A percentile compares a stretch with the other conserved stretches of the same genome.
Conservation (phyloP, 2,329 filamentous ascomycete species). For the Stromatinia cepivora region DNA sequence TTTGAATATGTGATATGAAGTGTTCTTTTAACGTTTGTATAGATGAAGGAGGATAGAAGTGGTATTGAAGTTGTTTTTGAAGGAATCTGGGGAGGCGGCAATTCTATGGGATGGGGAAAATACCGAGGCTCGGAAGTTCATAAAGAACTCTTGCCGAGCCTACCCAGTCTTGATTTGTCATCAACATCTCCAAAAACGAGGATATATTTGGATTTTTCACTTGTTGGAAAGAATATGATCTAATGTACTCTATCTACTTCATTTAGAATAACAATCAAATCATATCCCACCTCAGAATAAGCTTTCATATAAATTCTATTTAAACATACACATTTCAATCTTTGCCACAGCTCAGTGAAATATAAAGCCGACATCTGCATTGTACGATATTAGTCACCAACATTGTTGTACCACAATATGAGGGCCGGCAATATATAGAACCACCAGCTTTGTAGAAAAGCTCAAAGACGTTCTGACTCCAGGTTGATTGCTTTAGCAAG, state of each 20-base stretch:
- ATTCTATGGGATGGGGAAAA: constrained; percentile 1
- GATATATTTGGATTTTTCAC: background rate
- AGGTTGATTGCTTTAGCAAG: background rate
- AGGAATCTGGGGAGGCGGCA: constrained; percentile 8
- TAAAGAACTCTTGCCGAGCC: background rate
- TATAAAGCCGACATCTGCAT: background rate
- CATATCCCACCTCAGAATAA: background rate
- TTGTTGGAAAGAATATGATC: background rate
- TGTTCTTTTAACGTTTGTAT: background rate
- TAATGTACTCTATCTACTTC: background rate
- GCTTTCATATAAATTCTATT: background rate
- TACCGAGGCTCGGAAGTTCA: constrained; percentile 1
- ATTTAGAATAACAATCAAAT: no score
- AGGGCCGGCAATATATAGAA: background rate
- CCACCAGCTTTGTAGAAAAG: background rate
- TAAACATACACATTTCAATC: background rate
- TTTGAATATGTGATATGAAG: constrained; percentile 36
- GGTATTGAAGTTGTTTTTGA: constrained; percentile 14
- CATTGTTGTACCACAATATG: no score
- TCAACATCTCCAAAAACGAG: background rate
- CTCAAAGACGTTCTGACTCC: background rate
- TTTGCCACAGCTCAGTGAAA: background rate
- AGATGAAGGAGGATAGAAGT: background rate
- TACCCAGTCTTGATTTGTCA: background rate
- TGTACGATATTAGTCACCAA: background rate